phyloP scores from a whole-genome alignment of 108 stramenopile genomes.

The Skeletonema marinoi region DNA sequence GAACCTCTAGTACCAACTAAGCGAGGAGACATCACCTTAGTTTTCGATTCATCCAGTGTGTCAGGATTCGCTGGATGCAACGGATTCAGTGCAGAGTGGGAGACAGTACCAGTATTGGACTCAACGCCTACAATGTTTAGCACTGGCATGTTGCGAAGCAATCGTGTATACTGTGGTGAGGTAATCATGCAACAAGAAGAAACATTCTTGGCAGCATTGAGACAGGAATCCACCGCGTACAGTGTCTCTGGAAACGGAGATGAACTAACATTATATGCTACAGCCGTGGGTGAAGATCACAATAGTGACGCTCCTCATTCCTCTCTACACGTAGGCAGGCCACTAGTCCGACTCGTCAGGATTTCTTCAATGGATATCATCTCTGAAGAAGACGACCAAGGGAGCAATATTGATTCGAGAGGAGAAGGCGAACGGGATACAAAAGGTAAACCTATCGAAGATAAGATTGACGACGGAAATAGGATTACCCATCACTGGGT shows the following conservation, averaged over 20 bases:
- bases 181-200: not conserved
- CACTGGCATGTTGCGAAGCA: not conserved
- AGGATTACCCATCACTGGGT: too few species aligned
- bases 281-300: not conserved
- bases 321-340: not conserved
- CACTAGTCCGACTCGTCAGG: not conserved
- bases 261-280: not conserved
- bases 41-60: not conserved
- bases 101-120: not conserved
- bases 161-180: not conserved
- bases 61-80: not conserved
- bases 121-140: not conserved
- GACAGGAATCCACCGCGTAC: not conserved
- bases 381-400: not conserved
- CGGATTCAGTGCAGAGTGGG: not conserved
- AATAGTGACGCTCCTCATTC: not conserved
- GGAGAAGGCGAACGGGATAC: too few species aligned
- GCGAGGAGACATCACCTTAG: not conserved
- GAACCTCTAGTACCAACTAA: not conserved
- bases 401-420: too few species aligned
- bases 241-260: not conserved
- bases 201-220: not conserved
- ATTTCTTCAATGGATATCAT: not conserved
- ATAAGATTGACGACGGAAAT: too few species aligned
- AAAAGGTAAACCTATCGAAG: too few species aligned